phyloP scores from a whole-genome alignment of 2,329 filamentous ascomycete genomes.

The Sordariomycetes sp. region DNA sequence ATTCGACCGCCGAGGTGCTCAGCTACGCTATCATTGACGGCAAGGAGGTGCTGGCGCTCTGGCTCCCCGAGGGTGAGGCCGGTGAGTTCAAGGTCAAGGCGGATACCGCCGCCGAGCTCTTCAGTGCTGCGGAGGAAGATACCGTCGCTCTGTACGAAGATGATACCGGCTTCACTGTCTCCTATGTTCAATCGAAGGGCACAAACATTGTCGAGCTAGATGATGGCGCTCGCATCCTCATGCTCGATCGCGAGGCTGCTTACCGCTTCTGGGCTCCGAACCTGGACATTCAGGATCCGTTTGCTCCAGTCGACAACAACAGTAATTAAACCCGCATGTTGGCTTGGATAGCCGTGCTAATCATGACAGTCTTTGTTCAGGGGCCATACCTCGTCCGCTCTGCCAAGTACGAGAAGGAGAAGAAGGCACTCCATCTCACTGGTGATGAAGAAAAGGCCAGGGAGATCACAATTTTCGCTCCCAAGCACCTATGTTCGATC shows the following conservation, averaged over 20 bases:
- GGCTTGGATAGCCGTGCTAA: background rate
- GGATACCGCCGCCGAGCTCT: constrained; percentile 19
- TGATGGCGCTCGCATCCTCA: constrained; percentile 36
- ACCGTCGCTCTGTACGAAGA: constrained; percentile 30
- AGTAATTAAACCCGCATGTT: constrained; percentile 17
- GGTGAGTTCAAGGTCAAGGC: constrained; percentile 43
- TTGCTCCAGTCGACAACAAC: constrained; percentile 32
- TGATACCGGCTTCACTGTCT: constrained; percentile 28
- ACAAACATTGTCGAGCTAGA: constrained; percentile 35
- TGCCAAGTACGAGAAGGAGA: constrained; percentile 21
- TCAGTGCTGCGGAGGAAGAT: constrained; percentile 21
- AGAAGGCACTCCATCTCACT: constrained; percentile 26
- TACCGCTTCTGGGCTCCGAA: constrained; percentile 49
- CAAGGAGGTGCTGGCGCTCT: constrained; percentile 38
- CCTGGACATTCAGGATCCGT: constrained; percentile 35
- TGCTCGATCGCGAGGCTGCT: constrained; percentile 43
- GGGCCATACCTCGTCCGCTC: constrained; percentile 43
- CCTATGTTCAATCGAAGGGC: constrained; percentile 39
- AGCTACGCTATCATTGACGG: constrained; percentile 39
- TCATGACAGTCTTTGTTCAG: constrained; percentile 34
- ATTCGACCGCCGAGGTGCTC: constrained; percentile 46
- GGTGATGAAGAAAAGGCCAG: constrained; percentile 34
- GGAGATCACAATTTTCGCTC: constrained; percentile 35
- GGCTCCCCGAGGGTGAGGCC: constrained; percentile 42
- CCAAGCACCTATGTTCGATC: constrained; percentile 31